Conservation (phyloP, 495 filamentous ascomycete species). For the Lophiostoma macrostomum region DNA sequence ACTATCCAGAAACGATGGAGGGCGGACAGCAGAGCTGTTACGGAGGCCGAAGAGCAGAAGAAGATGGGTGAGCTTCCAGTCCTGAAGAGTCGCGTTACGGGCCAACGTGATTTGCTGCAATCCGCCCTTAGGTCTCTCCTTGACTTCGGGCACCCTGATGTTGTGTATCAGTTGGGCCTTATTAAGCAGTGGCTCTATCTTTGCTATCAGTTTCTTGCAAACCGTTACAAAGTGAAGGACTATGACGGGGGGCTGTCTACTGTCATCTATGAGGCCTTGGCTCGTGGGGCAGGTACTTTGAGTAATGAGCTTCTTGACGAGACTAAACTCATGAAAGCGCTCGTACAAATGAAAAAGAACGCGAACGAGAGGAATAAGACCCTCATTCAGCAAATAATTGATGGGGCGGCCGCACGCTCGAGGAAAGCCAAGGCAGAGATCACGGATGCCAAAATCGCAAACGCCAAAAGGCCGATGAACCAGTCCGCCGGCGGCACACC, state of each 20-base stretch:
- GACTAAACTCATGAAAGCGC: slow-evolving; percentile 63
- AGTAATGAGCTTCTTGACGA: slow-evolving; percentile 60
- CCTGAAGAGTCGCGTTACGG: slow-evolving; percentile 49
- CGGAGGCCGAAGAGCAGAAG: slow-evolving; percentile 54
- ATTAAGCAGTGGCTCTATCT: slow-evolving; percentile 54
- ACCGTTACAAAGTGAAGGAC: slow-evolving; percentile 64
- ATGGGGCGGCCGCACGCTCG: slow-evolving; percentile 51
- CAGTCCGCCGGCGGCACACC: slow-evolving; percentile 38
- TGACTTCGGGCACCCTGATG: slow-evolving; percentile 59
- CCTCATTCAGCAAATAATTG: slow-evolving; percentile 55
- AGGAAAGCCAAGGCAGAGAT: slow-evolving; percentile 39
- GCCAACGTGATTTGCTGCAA: slow-evolving; percentile 58
- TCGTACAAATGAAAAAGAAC: slow-evolving; percentile 62
- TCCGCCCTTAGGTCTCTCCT: slow-evolving; percentile 58
- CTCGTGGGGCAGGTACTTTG: slow-evolving; percentile 57
- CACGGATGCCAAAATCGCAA: slow-evolving; percentile 36
- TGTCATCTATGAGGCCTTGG: slow-evolving; percentile 56
- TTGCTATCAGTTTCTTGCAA: slow-evolving; percentile 61
- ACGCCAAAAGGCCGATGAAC: slow-evolving; percentile 33
- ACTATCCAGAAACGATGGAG: slow-evolving; percentile 62
- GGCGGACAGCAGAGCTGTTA: slow-evolving; percentile 55
- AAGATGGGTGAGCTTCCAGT: slow-evolving; percentile 49
- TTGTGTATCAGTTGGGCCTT: slow-evolving; percentile 62
- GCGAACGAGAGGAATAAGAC: slow-evolving; percentile 61
- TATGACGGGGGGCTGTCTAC: slow-evolving; percentile 60